Evolutionary conservation across 1,284 basidiomycete genomes (phyloP).

Genomic region (Cryptococcus sp.): DNA sequence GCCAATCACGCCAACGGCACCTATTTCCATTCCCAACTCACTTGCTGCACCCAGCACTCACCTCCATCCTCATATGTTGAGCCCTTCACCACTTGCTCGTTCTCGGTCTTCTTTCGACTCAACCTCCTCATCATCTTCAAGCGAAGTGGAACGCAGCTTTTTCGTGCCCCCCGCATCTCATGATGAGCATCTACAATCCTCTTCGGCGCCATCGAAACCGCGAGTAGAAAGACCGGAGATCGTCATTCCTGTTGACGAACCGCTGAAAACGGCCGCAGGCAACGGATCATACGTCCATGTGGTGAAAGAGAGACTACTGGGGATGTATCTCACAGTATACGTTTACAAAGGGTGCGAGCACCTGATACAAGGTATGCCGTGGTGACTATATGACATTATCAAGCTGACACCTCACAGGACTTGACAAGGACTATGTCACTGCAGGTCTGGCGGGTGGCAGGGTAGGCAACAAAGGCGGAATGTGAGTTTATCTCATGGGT

Average conservation of each 20-base stretch:
- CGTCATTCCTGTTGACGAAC: constrained; percentile 24
- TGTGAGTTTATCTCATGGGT: constrained; percentile 28
- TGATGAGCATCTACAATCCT: background rate
- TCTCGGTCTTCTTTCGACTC: constrained; percentile 29
- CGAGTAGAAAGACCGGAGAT: constrained; percentile 21
- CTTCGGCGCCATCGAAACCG: constrained; percentile 4
- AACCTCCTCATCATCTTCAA: constrained; percentile 14
- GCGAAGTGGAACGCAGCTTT: constrained; percentile 10
- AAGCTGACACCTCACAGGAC: constrained; percentile 32
- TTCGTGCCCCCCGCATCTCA: background rate
- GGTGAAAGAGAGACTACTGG: constrained; percentile 60
- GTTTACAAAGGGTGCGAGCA: constrained; percentile 55
- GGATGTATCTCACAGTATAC: constrained; percentile 57
- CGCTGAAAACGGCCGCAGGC: constrained; percentile 15
- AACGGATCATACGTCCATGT: constrained; percentile 58
- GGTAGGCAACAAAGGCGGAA: constrained; percentile 59
- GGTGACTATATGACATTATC: background rate
- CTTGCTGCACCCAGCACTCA: constrained; percentile 1
- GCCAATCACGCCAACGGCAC: constrained; percentile 12
- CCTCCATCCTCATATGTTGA: constrained; percentile 1
- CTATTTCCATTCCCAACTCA: constrained; percentile 11
- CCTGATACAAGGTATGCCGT: constrained; percentile 47
- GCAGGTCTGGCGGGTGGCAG: constrained; percentile 60
- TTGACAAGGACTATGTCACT: constrained; percentile 59
- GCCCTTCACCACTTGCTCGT: constrained; percentile 24